Base-by-base conservation (phyloP, 768 basidiomycete genomes). In the Leccinum longicurvipes region DNA sequence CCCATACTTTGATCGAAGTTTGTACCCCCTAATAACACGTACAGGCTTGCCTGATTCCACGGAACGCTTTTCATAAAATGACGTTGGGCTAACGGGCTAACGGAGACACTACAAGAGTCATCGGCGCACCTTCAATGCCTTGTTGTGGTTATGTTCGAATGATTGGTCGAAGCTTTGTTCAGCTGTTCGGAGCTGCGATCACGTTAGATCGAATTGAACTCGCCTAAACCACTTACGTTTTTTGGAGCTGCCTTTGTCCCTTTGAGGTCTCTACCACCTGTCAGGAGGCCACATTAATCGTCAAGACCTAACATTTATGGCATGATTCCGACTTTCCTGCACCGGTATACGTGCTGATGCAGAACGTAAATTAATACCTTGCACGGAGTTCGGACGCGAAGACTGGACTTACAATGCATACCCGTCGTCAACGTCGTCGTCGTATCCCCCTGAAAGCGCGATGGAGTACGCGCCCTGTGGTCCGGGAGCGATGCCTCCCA, bases 381-480 rank as follows among this genome's bases (percentile, higher is more conserved):
- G 50, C 49, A 24, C 8, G 7, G 25, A 24, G 5, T 24, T 47
- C 53, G 19, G 15, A 14, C 24, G 29, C 8, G 45, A 39, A 9
- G 4, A 47, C 23, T 25, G 8, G 28, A 82, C 89, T 72, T 64
- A 91, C 90, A 93, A 93, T 12, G 79, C 87, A 58, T 91, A 86
- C 52, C 91, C 91, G 15, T 84, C 68, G 59, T 93, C 91, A 17
- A 93, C 80, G 61, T 93, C 91, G 53, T 93, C 91, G 29, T 89
- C 87, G 55, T 93, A 93, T 2, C 91, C 93, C 11, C 94, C 94
- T 39, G 90, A 93, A 3, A 96, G 80, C 3, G 89, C 93, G 14
- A 97, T 81, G 42, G 90, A 93, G 60, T 87, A 90, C 2, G 91
- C 89, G 2, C 94, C 93, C 6, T 85, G 58, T 0, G 73, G 73